Conservation (phyloP, 768 basidiomycete species). For the Termitomyces eurrhizus region DNA sequence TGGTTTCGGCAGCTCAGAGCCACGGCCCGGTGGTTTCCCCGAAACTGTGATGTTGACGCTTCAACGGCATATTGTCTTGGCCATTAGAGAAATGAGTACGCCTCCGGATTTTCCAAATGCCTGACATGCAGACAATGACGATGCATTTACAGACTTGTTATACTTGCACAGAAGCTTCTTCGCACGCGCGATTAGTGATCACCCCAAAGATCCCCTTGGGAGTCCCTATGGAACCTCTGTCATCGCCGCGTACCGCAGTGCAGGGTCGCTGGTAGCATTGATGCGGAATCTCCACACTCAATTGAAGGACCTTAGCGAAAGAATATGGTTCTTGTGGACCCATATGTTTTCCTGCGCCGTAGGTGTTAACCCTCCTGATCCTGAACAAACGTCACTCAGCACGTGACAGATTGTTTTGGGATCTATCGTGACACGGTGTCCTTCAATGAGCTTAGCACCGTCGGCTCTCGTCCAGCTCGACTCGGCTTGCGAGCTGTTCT, state of each 20-base stretch:
- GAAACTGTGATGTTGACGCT: slow-evolving; percentile 53
- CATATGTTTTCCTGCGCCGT: slow-evolving; percentile 68
- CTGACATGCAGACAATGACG: background rate
- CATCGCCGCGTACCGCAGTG: slow-evolving; percentile 70
- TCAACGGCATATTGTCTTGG: slow-evolving; percentile 65
- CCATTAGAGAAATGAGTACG: slow-evolving; percentile 68
- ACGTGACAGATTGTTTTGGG: slow-evolving; percentile 60
- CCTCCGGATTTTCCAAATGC: background rate
- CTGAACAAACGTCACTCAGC: slow-evolving; percentile 5
- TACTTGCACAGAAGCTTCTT: slow-evolving; percentile 75
- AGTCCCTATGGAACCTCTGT: slow-evolving; percentile 72
- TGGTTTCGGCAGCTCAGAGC: slow-evolving; percentile 58
- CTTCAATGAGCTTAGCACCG: slow-evolving; percentile 74
- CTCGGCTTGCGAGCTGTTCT: slow-evolving; percentile 70
- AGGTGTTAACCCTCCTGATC: slow-evolving; percentile 22
- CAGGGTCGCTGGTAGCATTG: slow-evolving; percentile 65
- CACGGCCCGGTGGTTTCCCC: slow-evolving; percentile 38
- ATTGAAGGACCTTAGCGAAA: slow-evolving; percentile 56
- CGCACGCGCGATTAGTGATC: slow-evolving; percentile 67
- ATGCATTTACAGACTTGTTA: slow-evolving; percentile 48
- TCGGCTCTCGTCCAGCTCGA: slow-evolving; percentile 72
- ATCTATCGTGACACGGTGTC: slow-evolving; percentile 73
- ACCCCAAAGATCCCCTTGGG: slow-evolving; percentile 69
- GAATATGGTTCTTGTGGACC: slow-evolving; percentile 63
- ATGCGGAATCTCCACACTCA: slow-evolving; percentile 68